Evolutionary conservation across 1,284 basidiomycete species (phyloP), one percentile per base, ranked within the genome.

Genomic region (Puccinia coronata): DNA sequence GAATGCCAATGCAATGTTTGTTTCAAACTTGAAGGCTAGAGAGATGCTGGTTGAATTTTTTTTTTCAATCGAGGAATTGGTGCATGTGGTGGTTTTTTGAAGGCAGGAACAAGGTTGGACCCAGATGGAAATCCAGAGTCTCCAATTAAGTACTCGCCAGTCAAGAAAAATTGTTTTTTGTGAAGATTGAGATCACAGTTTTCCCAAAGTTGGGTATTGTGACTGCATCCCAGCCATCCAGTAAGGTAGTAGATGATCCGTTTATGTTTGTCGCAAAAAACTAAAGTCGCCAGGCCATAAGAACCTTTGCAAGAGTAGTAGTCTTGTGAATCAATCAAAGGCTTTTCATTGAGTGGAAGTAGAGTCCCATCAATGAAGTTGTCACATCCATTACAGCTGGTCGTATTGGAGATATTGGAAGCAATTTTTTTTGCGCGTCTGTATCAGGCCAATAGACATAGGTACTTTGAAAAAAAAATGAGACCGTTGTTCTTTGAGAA

Each of bases 311-410:
- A 3, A 11, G 43, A 49, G 31, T 51, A 72, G n/a, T 47, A 75
- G 41, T 47, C 59, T 63, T 75, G 31, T 20, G 51, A 5, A 63
- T 75, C 57, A 18, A 59, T 59, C 0, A 34, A 36, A 12, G 57
- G 57, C 36, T 49, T 75, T 28, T 75, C 39, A 23, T 75, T 34
- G 1, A 75, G 20, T 9, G 73, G 73, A 57, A 75, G n/a, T 12
- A 47, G 51, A 0, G 71, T 73, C 25, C 71, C 49, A 41, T 57
- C 71, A 43, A 75, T 63, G 57, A 75, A 75, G 0, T 57, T 51
- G 11, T 63, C n/a, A 75, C 73, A 75, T 20, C 28, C 14, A 25
- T 36, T 53, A 41, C 61, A 75, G 3, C 73, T 57, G 12, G 31
- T 31, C n/a, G 2, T 67, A 6, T n/a, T 9, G 14, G 14, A 41